Conservation (phyloP, 768 basidiomycete genomes). For the Chalciporus sphaerocephalus region DNA sequence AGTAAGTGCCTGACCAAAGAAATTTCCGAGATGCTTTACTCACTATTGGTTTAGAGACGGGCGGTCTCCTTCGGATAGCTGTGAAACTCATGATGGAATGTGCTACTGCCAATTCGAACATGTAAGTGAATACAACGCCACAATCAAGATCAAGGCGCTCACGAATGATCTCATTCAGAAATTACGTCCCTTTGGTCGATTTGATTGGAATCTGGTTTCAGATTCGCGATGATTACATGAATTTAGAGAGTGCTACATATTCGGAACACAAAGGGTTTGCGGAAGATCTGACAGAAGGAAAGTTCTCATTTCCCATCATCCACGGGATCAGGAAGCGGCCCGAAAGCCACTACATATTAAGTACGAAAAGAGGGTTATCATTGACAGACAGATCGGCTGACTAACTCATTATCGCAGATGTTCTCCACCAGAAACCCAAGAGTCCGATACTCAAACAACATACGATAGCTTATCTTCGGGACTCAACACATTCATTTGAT, state of each 20-base stretch:
- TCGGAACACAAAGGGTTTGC: slow-evolving; percentile 81
- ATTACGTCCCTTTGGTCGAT: slow-evolving; percentile 55
- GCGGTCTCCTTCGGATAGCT: slow-evolving; percentile 85
- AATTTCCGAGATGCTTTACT: not conserved
- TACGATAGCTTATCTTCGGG: slow-evolving; percentile 71
- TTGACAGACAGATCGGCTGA: not conserved
- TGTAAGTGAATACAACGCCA: slow-evolving; percentile 39
- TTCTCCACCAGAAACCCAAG: slow-evolving; percentile 83
- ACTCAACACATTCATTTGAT: slow-evolving; percentile 78
- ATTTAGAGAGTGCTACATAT: slow-evolving; percentile 42
- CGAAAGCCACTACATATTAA: slow-evolving; percentile 76
- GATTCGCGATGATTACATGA: slow-evolving; percentile 54
- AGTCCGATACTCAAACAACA: slow-evolving; percentile 78
- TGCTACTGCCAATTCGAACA: slow-evolving; percentile 51
- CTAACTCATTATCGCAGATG: slow-evolving; percentile 47
- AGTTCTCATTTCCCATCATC: slow-evolving; percentile 94
- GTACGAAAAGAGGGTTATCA: slow-evolving; percentile 45
- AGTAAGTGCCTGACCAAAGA: slow-evolving; percentile 46
- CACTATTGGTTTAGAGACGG: slow-evolving; percentile 66
- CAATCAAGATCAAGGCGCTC: not conserved
- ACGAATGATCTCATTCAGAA: slow-evolving; percentile 26
- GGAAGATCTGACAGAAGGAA: slow-evolving; percentile 93
- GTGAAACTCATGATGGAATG: slow-evolving; percentile 96
- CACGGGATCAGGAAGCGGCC: slow-evolving; percentile 80
- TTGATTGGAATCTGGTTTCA: slow-evolving; percentile 56